These are phyloP conservation scores for Geotrichum australiense DNA, from an alignment of 1,139 yeast genomes.

Conservation along the genomic window DNA sequence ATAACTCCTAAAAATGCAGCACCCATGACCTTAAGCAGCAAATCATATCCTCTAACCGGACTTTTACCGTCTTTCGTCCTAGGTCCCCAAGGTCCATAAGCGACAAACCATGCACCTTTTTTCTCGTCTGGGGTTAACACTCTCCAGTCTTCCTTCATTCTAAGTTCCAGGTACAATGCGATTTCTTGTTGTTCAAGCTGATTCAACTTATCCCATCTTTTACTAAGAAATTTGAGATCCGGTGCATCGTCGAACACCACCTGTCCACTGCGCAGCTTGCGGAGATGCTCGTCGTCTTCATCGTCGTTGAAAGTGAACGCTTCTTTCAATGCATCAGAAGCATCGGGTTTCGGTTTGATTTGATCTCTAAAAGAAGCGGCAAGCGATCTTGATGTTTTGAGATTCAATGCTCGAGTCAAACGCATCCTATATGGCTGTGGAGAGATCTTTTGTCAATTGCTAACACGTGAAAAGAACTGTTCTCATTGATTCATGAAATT, in stretches of 20 bases:
- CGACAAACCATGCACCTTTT: conserved; percentile 34
- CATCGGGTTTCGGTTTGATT: too few relatives aligned
- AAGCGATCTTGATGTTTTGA: too few relatives aligned
- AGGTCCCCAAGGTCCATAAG: conserved; percentile 39
- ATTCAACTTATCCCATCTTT: conserved; percentile 37
- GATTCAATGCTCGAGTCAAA: too few relatives aligned
- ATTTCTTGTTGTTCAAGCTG: conserved; percentile 39
- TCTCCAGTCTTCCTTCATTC: conserved; percentile 40
- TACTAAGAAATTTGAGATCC: conserved; percentile 25
- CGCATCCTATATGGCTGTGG: too few relatives aligned
- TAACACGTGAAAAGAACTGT: too few relatives aligned
- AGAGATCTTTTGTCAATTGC: too few relatives aligned
- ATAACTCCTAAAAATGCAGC: conserved; percentile 25
- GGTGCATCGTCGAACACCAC: conserved; percentile 26
- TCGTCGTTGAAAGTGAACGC: conserved; percentile 31
- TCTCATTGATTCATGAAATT: too few relatives aligned
- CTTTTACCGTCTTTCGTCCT: conserved; percentile 25
- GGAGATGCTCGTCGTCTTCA: conserved; percentile 29
- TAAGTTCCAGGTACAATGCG: conserved; percentile 39
- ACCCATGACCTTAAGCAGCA: conserved; percentile 25
- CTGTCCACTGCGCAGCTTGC: conserved; percentile 23
- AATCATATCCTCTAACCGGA: conserved; percentile 28
- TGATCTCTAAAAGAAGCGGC: too few relatives aligned
- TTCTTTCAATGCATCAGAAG: conserved; percentile 30
- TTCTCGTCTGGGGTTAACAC: conserved; percentile 33